Evolutionary conservation across 305 asterid genomes (phyloP), one percentile per base, ranked within the genome.

Genomic region (Solanum hybrid): DNA sequence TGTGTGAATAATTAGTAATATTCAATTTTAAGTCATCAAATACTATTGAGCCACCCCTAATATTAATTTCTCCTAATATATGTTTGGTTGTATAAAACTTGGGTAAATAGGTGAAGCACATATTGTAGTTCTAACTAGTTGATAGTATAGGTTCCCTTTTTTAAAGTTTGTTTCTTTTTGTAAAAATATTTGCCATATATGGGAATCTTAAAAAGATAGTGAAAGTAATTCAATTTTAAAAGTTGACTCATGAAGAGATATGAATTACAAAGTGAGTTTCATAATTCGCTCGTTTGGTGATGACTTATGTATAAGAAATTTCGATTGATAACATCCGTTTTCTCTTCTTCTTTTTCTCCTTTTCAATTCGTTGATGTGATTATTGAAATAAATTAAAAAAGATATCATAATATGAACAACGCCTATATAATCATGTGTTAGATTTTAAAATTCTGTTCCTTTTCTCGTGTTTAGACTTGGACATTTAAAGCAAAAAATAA

Each of bases 271-370:
- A 4, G 2, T 67, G 13, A 67, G 7, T 67, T 31, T 31, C 6
- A 67, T 67, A 67, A 11, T 26, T 67, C 5, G 3, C 6, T 67
- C 31, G 5, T n/a, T 67, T n/a, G 75, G 14, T 67, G 1, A 67
- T 67, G 6, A 67, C 75, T n/a, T 67, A 0, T 5, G 35, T 73
- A 13, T 12, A 67, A 22, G 26, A 22, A 8, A n/a, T 10, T 4
- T 67, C 0, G 3, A n/a, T 67, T 0, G 1, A 10, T 9, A 67
- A n/a, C 31, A 67, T 4, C 3, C 7, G 0, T n/a, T 61, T 20
- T 22, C 22, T 67, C 64, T 64, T 64, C 33, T n/a, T n/a, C n/a
- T n/a, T n/a, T n/a, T n/a, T n/a, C n/a, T n/a, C n/a, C n/a, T n/a
- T n/a, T n/a, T n/a, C n/a, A n/a, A n/a, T n/a, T n/a, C n/a, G 4